Evolutionary conservation across 2,329 filamentous ascomycete genomes (phyloP), one percentile per base, ranked within the genome.

Genomic region (Botrytis paeoniae): DNA sequence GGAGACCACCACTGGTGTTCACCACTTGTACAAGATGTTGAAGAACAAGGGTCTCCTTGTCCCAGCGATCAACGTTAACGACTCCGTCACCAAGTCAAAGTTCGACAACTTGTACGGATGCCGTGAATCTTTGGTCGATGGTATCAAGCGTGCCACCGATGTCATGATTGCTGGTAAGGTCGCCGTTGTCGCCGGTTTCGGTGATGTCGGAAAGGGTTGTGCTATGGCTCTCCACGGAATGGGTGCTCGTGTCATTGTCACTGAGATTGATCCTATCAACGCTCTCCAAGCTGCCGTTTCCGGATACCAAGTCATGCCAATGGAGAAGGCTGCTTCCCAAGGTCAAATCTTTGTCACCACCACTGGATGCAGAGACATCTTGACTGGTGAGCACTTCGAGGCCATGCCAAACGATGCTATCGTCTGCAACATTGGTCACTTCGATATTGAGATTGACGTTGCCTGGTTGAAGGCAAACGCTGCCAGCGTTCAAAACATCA

Each of bases 141-240:
- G 96, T 85, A 98, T 99, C 91, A 99, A 98, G 93, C 95, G 95
- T 88, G 95, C 96, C 81, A 99, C 96, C 85, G 95, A 99, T 88
- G 96, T 98, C 86, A 99, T 99, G 96, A 95, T 98, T 89, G 96
- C 96, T 82, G 96, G 96, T 85, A 98, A 99, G 92, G 91, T 98
- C 81, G 94, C 93, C 78, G 95, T 98, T 79, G 96, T 99, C 79
- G 96, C 96, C 81, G 96, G 96, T 84, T 99, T 92, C 88, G 95
- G 95, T 91, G 95, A 99, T 86, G 96, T 99, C 84, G 95, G 95
- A 85, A 99, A 99, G 92, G 95, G 95, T 81, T 98, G 96, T 84
- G 95, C 95, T 81, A 89, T 96, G 88, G 95, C 95, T 82, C 94
- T 99, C 77, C 92, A 94, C 87, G 92, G 92, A 86, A 97, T 98